Evolutionary conservation across 495 filamentous ascomycete genomes (phyloP), one percentile per base, ranked within the genome.

Genomic region (Aspergillus kassunensis): DNA sequence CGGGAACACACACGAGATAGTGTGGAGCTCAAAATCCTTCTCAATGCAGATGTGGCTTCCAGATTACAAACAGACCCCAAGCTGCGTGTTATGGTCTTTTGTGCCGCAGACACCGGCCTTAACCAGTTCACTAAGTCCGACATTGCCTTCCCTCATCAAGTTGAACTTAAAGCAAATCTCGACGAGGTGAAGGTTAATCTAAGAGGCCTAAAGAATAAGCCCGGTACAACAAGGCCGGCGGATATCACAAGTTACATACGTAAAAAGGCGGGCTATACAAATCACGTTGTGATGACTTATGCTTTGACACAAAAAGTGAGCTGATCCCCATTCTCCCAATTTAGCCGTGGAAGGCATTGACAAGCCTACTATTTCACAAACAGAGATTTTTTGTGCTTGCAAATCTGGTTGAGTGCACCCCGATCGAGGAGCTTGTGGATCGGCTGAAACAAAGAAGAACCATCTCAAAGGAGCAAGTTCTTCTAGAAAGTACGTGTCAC

Each of bases 141-240:
- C 53, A 83, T 97, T 30, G 73, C 87, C 1, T 98, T 98, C 57
- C 93, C 93, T 1, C 82, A 91, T 54, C 90, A 96, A 69, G 83
- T 91, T 19, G 93, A 97, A 66, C 74, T 98, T 39, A 91, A 91
- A 62, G 84, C 95, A 31, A 97, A 97, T 60, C 79, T 84, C 20
- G 87, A 86, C 27, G 89, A 95, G 42, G 77, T 95, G 52, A 95
- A 93, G 60, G 82, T 85, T 11, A 97, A 96, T 61, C 77, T 93
- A 42, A 87, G 91, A 51, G 93, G 93, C 3, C 70, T 98, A 45
- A 98, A 98, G 66, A 96, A 95, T 64, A 92, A 91, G 61, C 87
- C 93, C 8, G 93, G 93, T 20, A 92, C 93, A 24, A 97, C 93
- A 25, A 81, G 87, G 46, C 93, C 93, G 6, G 91, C 87, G 15